Evolutionary conservation across 306 rosid genomes (phyloP), one percentile per base, ranked within the genome.

Genomic region (Sphenostylis stenocarpa): DNA sequence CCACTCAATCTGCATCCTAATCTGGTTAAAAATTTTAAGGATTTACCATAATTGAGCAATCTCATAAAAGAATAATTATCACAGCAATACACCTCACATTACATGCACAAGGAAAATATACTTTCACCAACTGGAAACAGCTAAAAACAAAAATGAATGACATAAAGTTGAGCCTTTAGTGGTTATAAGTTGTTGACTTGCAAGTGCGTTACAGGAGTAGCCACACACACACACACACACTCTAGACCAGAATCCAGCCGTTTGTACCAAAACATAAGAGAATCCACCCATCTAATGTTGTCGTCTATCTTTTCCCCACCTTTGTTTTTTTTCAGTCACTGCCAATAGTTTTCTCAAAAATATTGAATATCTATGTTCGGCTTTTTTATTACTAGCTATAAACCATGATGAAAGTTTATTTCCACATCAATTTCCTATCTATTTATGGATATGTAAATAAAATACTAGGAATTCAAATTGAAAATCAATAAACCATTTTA

Each of bases 181-280:
- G 77, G 77, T 79, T 8, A 26, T 78, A 79, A 48, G 38, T 47
- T 3, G 21, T 79, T 36, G 55, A 69, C 38, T 68, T 17, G 1
- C 31, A 21, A 58, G 71, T 78, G 68, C 24, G 24, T 52, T 77
- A 47, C 74, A 77, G 67, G 34, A 66, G 11, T 66, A 41, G 81
- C 63, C 63, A 12, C 49, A 76, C 53, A 29, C 61, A 60, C 44
- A n/a, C n/a, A n/a, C n/a, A n/a, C n/a, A n/a, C n/a, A n/a, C n/a
- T n/a, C n/a, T n/a, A n/a, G 47, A 31, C 17, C 61, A 77, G 70
- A 69, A 69, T 78, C 82, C 33, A 77, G 52, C 43, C 47, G 48
- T 67, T 44, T 56, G 61, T 8, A 55, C 81, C 75, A 77, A 57
- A 69, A 13, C 39, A 15, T 57, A 11, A 34, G 20, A 34, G 55